Percentiles rank a stretch among this genome's conserved stretches.
Conservation (phyloP, 2,329 filamentous ascomycete species). For the Cladosporium halotolerans region DNA sequence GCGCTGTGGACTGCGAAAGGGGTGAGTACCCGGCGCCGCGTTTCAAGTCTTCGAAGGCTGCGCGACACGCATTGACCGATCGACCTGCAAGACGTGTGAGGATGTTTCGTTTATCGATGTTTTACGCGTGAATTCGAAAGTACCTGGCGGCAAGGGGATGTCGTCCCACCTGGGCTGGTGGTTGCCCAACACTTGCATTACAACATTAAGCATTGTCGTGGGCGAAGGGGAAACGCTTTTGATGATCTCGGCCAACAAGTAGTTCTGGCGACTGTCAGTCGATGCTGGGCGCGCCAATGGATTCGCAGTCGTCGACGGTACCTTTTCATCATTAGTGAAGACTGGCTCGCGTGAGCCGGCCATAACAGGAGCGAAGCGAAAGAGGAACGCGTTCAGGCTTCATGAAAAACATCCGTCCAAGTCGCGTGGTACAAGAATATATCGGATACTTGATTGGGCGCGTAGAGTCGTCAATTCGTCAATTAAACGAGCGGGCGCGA, state of each 20-base stretch:
- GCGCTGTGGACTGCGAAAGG: conserved; percentile 18
- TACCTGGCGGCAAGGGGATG: conserved; percentile 46
- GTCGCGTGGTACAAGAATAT: conserved; percentile 16
- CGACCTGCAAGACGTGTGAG: conserved; percentile 24
- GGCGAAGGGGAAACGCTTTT: conserved; percentile 42
- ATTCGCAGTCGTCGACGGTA: conserved; percentile 16
- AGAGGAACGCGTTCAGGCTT: conserved; percentile 19
- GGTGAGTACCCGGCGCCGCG: conserved; percentile 12
- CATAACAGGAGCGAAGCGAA: conserved; percentile 33
- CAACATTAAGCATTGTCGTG: conserved; percentile 37
- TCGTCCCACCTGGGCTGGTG: conserved; percentile 45
- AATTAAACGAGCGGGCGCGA: conserved; percentile 9
- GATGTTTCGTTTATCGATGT: conserved; percentile 1
- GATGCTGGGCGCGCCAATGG: neutral
- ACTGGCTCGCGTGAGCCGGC: conserved; percentile 37
- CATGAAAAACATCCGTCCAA: conserved; percentile 26
- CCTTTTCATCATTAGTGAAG: conserved; percentile 44
- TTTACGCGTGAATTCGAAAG: neutral
- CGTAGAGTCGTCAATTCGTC: conserved; percentile 24
- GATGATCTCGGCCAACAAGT: conserved; percentile 47
- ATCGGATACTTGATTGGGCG: conserved; percentile 17
- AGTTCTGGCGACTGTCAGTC: conserved; percentile 24
- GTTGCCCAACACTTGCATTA: conserved; percentile 33
- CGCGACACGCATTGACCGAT: conserved; percentile 28
- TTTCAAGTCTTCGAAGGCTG: conserved; percentile 25